Base-by-base conservation (phyloP, 495 filamentous ascomycete species). In the Podospora comata region DNA sequence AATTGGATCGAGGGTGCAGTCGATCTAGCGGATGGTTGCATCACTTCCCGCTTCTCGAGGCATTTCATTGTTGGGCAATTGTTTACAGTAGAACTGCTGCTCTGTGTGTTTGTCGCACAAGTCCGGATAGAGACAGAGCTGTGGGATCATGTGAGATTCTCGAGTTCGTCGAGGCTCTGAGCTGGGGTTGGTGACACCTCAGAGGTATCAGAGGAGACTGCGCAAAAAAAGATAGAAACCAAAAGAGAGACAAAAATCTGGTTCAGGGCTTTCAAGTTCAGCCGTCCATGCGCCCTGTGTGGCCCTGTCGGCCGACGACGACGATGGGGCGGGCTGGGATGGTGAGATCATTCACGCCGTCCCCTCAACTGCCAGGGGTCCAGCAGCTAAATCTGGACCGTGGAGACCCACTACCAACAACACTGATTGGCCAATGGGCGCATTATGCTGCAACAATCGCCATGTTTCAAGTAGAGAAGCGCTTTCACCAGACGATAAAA, bases 21-120 rank as follows among this genome's bases (percentile, higher is more conserved):
- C 65, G 65, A 70, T 70, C 68, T 65, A 55, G 55, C 68, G 55
- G 61, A 53, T 61, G 61, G 65, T 67, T 70, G 65, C 65, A 64
- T 70, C 62, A 56, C 28, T 62, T 62, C 16, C 55, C 62, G 61
- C 61, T n/a, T 63, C 32, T 63, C 18, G 30, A 32, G 30, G 30
- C 4, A 23, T 23, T 32, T 32, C 30, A 32, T 32, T 32, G 30
- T 32, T 32, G 30, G 30, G 30, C 30, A 32, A 32, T 32, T 32
- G 30, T 48, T 28, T 27, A 19, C 15, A 28, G 26, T 23, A 48
- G 39, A 48, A 48, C 39, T 48, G 39, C 39, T 32, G 30, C 30
- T 32, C 30, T 32, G 30, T 32, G 30, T 32, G 30, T 32, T 48
- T 48, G 39, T 48, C 13, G 39, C 15, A 48, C 39, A 16, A 48